These are phyloP conservation scores for Penicillium psychrosexuale DNA, from an alignment of 2,329 filamentous ascomycete genomes.

Conservation along the genomic window DNA sequence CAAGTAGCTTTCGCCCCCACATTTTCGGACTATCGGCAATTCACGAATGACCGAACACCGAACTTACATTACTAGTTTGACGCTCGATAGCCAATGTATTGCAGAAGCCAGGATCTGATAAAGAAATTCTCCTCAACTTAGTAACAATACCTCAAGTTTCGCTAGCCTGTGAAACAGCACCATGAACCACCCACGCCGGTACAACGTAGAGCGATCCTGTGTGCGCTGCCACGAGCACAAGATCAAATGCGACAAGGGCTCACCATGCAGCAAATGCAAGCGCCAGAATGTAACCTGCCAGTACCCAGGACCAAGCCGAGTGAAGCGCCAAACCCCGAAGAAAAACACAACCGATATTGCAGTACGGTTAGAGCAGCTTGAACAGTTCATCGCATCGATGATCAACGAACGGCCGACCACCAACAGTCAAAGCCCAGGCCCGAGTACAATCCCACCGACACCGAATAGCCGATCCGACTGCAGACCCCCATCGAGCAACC, in stretches of 20 bases:
- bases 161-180: neutral
- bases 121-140: neutral
- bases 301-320: constrained; percentile 23
- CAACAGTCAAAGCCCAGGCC: neutral
- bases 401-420: neutral
- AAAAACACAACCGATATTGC: constrained; percentile 19
- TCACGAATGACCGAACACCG: constrained; percentile 1
- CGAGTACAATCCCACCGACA: neutral
- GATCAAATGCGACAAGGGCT: constrained; percentile 26
- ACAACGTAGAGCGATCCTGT: constrained; percentile 30
- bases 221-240: constrained; percentile 32
- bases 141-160: neutral
- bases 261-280: constrained; percentile 24
- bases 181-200: constrained; percentile 20
- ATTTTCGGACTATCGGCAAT: neutral
- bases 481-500: neutral
- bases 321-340: constrained; percentile 22
- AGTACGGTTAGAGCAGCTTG: constrained; percentile 23
- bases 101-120: neutral
- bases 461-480: neutral
- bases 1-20: neutral
- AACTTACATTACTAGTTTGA: neutral
- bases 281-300: constrained; percentile 20
- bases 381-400: constrained; percentile 19
- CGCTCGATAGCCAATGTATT: neutral